Percentiles rank a stretch among this genome's conserved stretches.
phyloP scores from a whole-genome alignment of 1,139 yeast genomes.

The Geotrichum carabidarum region DNA sequence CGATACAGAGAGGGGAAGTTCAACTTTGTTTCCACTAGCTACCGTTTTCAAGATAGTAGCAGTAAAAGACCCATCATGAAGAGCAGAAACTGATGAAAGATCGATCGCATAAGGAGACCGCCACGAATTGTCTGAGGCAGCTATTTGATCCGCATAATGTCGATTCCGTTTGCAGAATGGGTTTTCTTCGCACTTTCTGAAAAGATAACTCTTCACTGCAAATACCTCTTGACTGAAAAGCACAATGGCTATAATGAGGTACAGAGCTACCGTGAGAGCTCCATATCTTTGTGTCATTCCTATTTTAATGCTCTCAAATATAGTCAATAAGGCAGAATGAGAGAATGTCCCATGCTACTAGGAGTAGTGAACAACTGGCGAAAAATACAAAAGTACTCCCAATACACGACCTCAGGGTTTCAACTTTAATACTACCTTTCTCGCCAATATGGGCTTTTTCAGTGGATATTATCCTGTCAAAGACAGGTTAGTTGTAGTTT shows the following conservation, averaged over 20 bases:
- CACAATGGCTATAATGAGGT: conserved; percentile 19
- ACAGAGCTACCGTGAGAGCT: conserved; percentile 16
- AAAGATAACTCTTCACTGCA: conserved; percentile 64
- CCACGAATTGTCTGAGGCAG: conserved; percentile 29
- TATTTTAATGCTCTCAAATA: not conserved
- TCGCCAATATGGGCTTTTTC: conserved; percentile 19
- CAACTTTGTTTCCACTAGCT: conserved; percentile 24
- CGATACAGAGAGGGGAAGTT: conserved; percentile 54
- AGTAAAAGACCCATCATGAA: conserved; percentile 26
- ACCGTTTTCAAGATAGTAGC: conserved; percentile 44
- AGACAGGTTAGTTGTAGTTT: conserved; percentile 57
- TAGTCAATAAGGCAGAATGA: not conserved
- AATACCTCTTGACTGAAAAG: conserved; percentile 7
- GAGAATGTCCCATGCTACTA: not conserved
- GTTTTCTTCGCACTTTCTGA: conserved; percentile 73
- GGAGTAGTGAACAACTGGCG: conserved; percentile 41
- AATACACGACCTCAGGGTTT: not conserved
- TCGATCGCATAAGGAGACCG: conserved; percentile 54
- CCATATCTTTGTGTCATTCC: conserved; percentile 6
- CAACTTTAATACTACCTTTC: not conserved
- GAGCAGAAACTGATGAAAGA: conserved; percentile 36
- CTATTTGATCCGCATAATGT: conserved; percentile 54
- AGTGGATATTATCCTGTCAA: conserved; percentile 21
- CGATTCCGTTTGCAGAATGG: conserved; percentile 85
- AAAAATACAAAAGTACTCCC: not conserved